Base-by-base conservation (phyloP, 441 rosid genomes). In the Croton laevigatus region DNA sequence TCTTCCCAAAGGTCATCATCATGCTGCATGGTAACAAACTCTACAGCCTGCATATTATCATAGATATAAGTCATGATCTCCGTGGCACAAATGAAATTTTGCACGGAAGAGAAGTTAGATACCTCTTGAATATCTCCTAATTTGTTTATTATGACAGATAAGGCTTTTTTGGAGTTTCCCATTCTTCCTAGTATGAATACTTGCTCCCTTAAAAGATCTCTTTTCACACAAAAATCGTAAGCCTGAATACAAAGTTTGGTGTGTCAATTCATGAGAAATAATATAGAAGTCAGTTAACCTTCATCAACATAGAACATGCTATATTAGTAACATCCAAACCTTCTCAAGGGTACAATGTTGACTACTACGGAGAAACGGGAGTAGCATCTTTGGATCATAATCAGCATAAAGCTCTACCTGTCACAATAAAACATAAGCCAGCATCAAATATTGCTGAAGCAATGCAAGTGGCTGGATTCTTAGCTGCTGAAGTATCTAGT, bases 1-100 rank as follows among this genome's bases (percentile, higher is more conserved):
- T 93, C 99, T 85, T 96, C 97, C 99, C 98, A 96, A 65, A 96
- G 93, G 42, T 90, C 98, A 80, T 96, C 99, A 74, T 96, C 97
- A 68, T 96, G 98, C 85, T 96, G 98, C 94, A 88, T 81, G 44
- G 83, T 89, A 42, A 96, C 99, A 81, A 93, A 96, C 79, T 96
- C 98, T 65, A 96, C 99, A 73, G 98, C 99, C 99, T 96, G 96
- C 78, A 76, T 51, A 76, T 44, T 70, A 54, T 52, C 9, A 70
- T 19, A 62, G 37, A 63, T 66, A 64, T 3, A 19, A 51, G 49
- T 36, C 60, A 59, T 42, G 27, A 16, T 19, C 42, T 3, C 45
- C 60, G 65, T 66, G 73, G 52, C 65, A 59, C 63, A 75, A 60
- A 19, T 36, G 51, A 67, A 36, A 59, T 46, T 54, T 38, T 59